These are phyloP conservation scores for Lipomyces mesembrius DNA, from an alignment of 805 yeast genomes.

Conservation along the genomic window DNA sequence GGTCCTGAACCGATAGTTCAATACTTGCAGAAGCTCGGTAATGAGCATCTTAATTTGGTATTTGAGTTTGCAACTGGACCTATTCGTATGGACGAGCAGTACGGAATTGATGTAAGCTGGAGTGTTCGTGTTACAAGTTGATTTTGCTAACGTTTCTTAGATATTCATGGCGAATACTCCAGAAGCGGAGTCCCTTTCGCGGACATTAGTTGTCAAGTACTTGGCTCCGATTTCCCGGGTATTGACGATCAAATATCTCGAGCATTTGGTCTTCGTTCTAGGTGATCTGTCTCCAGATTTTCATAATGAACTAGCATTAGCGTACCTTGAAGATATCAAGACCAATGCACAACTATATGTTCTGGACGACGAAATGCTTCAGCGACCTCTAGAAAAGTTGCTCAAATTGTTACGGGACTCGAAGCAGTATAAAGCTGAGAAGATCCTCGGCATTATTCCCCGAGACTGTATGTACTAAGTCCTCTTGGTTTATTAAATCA, in stretches of 20 bases:
- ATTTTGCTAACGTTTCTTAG: background rate
- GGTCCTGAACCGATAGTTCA: constrained; percentile 55
- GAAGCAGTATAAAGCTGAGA: constrained; percentile 49
- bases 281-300: constrained; percentile 48
- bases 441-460: constrained; percentile 45
- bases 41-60: constrained; percentile 57
- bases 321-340: constrained; percentile 50
- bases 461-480: constrained; percentile 26
- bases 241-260: constrained; percentile 56
- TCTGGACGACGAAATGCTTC: constrained; percentile 31
- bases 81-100: constrained; percentile 47
- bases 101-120: constrained; percentile 46
- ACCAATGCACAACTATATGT: constrained; percentile 33
- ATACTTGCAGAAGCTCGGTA: constrained; percentile 61
- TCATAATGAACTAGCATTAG: constrained; percentile 52
- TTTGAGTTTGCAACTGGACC: constrained; percentile 63
- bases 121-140: too few species aligned
- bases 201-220: constrained; percentile 57
- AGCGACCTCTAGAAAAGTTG: constrained; percentile 43
- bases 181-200: constrained; percentile 63
- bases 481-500: background rate
- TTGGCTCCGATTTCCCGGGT: constrained; percentile 46
- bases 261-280: constrained; percentile 54
- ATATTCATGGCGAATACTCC: constrained; percentile 71
- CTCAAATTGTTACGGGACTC: constrained; percentile 47